Base-by-base conservation (phyloP, 2,329 filamentous ascomycete species). In the Colletotrichum tabaci region DNA sequence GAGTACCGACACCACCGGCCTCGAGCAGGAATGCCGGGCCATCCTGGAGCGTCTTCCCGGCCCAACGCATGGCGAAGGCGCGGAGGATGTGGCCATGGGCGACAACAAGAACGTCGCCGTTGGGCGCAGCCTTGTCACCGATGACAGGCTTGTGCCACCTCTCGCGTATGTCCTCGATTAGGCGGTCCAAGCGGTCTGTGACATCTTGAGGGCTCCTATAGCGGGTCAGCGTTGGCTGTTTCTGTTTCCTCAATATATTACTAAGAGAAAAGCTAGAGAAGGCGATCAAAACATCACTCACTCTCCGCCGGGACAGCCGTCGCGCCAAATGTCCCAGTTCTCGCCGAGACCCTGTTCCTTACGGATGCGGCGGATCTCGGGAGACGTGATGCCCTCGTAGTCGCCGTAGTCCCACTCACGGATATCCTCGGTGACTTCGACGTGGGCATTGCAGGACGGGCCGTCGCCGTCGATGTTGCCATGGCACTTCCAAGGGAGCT, bases 11-110 rank as follows among this genome's bases (percentile, higher is more conserved):
- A 75, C 93, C 94, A n/a, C 94, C 94, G 7, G 94, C 93, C 80
- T 98, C 95, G n/a, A 98, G 84, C 73, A 98, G 86, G 79, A 98
- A 90, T 7, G 91, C 89, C 49, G 94, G 93, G 9, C 93, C 94
- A 61, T 94, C 91, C 66, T 90, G 88, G 70, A 98, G 84, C 15
- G 89, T 86, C 83, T 93, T 93, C 0, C 90, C 90, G 0, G 91
- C 88, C 95, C 95, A 98, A 42, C 95, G 88, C 86, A 96, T 94
- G 8, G 95, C 95, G 80, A 98, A 94, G 0, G 94, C 94, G 18
- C 95, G 87, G 64, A 98, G 84, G 67, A 98, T 96, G 83, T 98
- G 95, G 0, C 95, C 95, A 79, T 98, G 95, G 26, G 94, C 95
- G 7, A 98, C 94, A 60, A 98, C 86, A 30, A 89, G 12, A 78